Percentiles rank a stretch among this genome's conserved stretches.
Evolutionary conservation across 805 yeast species (phyloP).

Genomic region (Brettanomyces anomalus): DNA sequence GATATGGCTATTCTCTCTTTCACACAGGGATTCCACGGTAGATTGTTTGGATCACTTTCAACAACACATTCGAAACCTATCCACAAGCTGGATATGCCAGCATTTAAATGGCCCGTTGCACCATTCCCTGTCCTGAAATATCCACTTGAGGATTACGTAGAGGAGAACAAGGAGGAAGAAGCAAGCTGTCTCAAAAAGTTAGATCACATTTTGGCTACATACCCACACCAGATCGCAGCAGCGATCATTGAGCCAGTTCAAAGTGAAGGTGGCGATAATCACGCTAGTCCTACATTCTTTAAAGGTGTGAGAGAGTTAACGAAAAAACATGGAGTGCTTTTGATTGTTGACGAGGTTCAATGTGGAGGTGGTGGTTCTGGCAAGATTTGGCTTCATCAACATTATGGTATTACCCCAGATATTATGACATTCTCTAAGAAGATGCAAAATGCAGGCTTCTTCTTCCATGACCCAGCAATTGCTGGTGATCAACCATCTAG

Average conservation of each 20-base stretch:
- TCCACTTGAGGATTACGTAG: constrained; percentile 64
- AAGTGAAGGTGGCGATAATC: constrained; percentile 73
- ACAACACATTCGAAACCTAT: constrained; percentile 49
- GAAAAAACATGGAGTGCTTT: constrained; percentile 43
- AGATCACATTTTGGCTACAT: constrained; percentile 30
- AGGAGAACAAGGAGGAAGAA: constrained; percentile 41
- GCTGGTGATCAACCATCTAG: constrained; percentile 55
- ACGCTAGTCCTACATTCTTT: constrained; percentile 52
- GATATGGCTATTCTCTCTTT: constrained; percentile 46
- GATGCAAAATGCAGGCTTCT: constrained; percentile 68
- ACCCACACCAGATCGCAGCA: constrained; percentile 41
- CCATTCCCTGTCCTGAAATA: constrained; percentile 73
- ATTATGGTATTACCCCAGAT: constrained; percentile 56
- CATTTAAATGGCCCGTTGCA: constrained; percentile 51
- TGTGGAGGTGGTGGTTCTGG: constrained; percentile 72
- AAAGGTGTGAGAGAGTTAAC: constrained; percentile 57
- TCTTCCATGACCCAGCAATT: constrained; percentile 48
- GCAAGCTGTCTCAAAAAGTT: constrained; percentile 35
- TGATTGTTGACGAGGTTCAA: constrained; percentile 67
- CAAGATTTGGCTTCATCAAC: constrained; percentile 66
- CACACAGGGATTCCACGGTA: constrained; percentile 48
- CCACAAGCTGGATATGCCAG: constrained; percentile 52
- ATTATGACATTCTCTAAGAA: constrained; percentile 65
- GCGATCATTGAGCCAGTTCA: constrained; percentile 54
- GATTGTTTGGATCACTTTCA: constrained; percentile 47